phyloP scores from a whole-genome alignment of 306 rosid genomes.

The Parietaria judaica region DNA sequence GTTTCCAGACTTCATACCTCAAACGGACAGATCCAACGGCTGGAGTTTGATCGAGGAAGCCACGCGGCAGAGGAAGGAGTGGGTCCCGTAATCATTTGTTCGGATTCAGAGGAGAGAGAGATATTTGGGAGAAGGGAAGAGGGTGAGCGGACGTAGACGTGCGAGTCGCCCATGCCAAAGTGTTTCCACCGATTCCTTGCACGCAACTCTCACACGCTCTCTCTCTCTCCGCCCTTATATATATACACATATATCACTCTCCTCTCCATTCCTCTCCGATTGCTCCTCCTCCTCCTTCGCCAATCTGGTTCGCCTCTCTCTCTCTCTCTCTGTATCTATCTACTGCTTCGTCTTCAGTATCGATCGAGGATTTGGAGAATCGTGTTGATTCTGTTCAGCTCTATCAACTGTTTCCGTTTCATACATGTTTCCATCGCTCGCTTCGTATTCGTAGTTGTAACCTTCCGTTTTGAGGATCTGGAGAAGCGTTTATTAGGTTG shows the following conservation, averaged over 20 bases:
- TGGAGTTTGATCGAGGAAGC: background rate
- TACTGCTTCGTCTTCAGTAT: constrained; percentile 9
- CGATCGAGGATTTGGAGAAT: constrained; percentile 4
- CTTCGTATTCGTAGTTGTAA: background rate
- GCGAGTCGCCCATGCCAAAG: constrained; percentile 44
- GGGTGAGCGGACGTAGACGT: constrained; percentile 51
- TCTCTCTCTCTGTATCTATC: background rate
- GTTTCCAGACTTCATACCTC: too few relatives aligned
- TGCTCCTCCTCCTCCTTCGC: background rate
- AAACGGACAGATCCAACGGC: background rate
- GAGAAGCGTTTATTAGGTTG: too few relatives aligned
- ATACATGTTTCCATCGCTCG: background rate
- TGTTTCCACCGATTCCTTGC: constrained; percentile 46
- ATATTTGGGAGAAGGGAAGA: constrained; percentile 32
- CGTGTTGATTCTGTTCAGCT: background rate
- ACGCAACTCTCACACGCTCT: constrained; percentile 76
- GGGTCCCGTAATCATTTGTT: background rate
- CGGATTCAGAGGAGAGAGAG: constrained; percentile 13
- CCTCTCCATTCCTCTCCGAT: background rate
- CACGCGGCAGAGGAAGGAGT: background rate
- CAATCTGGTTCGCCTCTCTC: constrained; percentile 29
- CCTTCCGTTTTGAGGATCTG: too few relatives aligned
- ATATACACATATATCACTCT: background rate
- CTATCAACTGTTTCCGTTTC: too few relatives aligned
- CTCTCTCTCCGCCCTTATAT: constrained; percentile 3